Percentiles rank a stretch among this genome's conserved stretches.
Evolutionary conservation across 129 eudicot genomes (phyloP).

Genomic region (Dittrichia graveolens): DNA sequence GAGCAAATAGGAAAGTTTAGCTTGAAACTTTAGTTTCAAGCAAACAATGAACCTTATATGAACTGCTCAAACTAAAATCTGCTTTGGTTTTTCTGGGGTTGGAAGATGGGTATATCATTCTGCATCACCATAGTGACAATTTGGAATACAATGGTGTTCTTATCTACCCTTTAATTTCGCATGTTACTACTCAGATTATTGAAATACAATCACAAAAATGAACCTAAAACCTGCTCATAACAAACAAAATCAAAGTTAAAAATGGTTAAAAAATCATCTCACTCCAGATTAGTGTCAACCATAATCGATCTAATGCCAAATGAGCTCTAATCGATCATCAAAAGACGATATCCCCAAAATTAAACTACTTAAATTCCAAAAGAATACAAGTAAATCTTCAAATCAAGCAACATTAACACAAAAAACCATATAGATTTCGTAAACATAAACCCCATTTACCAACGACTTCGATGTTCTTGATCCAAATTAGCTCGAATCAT

Average conservation of each 20-base stretch:
- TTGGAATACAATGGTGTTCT: not conserved
- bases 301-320: conserved; percentile 11
- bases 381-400: not conserved
- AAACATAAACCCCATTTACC: not conserved
- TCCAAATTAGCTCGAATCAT: conserved; percentile 20
- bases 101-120: not conserved
- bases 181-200: not conserved
- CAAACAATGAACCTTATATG: not conserved
- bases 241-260: not conserved
- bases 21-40: not conserved
- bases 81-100: not conserved
- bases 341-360: conserved; percentile 3
- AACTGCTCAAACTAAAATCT: not conserved
- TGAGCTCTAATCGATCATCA: not conserved
- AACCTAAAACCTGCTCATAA: not conserved
- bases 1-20: not conserved
- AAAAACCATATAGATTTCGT: not conserved
- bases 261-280: conserved; percentile 18
- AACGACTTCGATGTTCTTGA: not conserved
- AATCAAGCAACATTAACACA: conserved; percentile 3
- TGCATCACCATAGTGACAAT: not conserved
- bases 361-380: not conserved
- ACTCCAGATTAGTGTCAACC: conserved; percentile 18
- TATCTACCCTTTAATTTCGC: not conserved
- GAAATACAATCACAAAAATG: not conserved